These are phyloP conservation scores for Raphanus raphanistrum DNA, from an alignment of 345 rosid species.

Conservation along the genomic window DNA sequence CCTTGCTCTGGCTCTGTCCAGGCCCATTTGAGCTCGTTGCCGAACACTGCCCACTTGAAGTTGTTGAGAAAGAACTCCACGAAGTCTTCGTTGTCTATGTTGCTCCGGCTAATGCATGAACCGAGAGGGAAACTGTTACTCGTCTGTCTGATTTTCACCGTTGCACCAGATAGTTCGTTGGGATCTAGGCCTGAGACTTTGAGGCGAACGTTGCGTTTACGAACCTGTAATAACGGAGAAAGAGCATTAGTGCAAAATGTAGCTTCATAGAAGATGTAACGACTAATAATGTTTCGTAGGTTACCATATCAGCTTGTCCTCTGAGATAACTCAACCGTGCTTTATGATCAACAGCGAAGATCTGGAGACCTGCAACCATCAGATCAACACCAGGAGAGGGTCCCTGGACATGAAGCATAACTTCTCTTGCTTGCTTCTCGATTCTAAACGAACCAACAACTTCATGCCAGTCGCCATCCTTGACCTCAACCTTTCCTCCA, in stretches of 20 bases:
- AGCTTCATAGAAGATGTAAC: background rate
- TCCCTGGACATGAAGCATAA: slow-evolving; percentile 85
- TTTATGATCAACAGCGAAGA: slow-evolving; percentile 68
- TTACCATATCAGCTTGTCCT: slow-evolving; percentile 69
- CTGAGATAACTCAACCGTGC: slow-evolving; percentile 62
- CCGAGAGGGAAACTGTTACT: slow-evolving; percentile 81
- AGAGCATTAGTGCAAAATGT: background rate
- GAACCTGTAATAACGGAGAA: slow-evolving; percentile 54
- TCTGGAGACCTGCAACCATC: slow-evolving; percentile 82
- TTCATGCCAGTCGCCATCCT: slow-evolving; percentile 82
- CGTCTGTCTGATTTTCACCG: slow-evolving; percentile 62
- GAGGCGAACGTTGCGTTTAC: slow-evolving; percentile 73
- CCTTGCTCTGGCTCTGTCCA: slow-evolving; percentile 94
- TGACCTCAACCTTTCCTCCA: slow-evolving; percentile 83
- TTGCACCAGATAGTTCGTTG: slow-evolving; percentile 46
- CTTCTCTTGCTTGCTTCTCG: slow-evolving; percentile 76
- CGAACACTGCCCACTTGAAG: slow-evolving; percentile 95
- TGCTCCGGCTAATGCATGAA: slow-evolving; percentile 77
- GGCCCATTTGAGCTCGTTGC: slow-evolving; percentile 93
- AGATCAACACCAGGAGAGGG: slow-evolving; percentile 75
- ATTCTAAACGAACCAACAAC: slow-evolving; percentile 87
- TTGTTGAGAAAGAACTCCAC: slow-evolving; percentile 69
- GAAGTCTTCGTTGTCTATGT: slow-evolving; percentile 86
- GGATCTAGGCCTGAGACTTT: slow-evolving; percentile 56
- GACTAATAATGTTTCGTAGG: slow-evolving; percentile 4